These are phyloP conservation scores for Solanum bukasovii DNA, from an alignment of 257 asterid genomes.

Conservation along the genomic window DNA sequence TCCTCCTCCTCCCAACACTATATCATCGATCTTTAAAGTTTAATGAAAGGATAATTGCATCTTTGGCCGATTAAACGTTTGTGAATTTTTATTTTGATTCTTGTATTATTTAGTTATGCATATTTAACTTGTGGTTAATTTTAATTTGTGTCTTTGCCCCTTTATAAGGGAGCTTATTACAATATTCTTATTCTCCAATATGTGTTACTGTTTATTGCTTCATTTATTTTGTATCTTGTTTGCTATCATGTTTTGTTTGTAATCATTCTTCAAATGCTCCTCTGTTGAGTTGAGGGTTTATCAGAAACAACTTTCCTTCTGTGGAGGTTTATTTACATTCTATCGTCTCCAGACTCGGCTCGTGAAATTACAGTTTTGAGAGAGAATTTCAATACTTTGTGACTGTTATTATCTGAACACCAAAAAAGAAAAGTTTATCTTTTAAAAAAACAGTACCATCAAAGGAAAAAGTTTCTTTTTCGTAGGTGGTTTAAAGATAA, in stretches of 20 bases:
- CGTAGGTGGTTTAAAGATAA: neutral
- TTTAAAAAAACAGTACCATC: neutral
- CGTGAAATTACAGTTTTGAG: neutral
- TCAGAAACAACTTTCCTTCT: too few species aligned
- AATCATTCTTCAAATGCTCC: too few species aligned
- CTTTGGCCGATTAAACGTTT: neutral
- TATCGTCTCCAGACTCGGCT: too few species aligned
- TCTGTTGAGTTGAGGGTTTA: too few species aligned
- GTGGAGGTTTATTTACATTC: too few species aligned
- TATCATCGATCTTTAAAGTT: neutral
- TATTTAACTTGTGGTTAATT: neutral
- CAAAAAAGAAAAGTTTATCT: neutral
- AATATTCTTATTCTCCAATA: neutral
- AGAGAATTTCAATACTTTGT: neutral
- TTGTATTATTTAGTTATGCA: neutral
- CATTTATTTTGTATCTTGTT: too few species aligned
- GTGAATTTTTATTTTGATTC: neutral
- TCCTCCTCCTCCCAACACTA: neutral
- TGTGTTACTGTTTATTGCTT: too few species aligned
- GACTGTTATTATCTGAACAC: neutral
- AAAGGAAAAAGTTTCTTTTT: neutral
- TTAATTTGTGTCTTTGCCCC: neutral
- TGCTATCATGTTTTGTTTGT: too few species aligned
- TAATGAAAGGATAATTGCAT: too few species aligned
- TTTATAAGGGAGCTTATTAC: neutral